Percentiles rank a stretch among this genome's conserved stretches.
These are phyloP conservation scores for Suillus brevipes DNA, from an alignment of 768 basidiomycete genomes.

Conservation along the genomic window DNA sequence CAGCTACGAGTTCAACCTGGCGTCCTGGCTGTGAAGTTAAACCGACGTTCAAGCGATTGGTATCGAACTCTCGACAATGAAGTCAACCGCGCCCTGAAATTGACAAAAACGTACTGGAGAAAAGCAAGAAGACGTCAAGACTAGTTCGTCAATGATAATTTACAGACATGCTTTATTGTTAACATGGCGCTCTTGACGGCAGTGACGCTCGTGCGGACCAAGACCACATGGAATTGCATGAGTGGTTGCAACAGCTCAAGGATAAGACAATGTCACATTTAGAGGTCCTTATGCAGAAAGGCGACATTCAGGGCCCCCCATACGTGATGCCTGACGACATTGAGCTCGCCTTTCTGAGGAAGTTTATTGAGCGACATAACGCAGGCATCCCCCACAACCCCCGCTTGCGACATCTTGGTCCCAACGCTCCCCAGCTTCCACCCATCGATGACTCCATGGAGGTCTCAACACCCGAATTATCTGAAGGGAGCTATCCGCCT, in stretches of 20 bases:
- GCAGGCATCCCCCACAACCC: slow-evolving; percentile 80
- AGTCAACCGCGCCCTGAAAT: slow-evolving; percentile 77
- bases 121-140: slow-evolving; percentile 81
- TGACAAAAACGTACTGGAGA: slow-evolving; percentile 86
- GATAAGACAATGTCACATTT: slow-evolving; percentile 89
- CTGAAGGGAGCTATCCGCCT: slow-evolving; percentile 33
- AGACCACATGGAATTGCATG: slow-evolving; percentile 87
- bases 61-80: slow-evolving; percentile 76
- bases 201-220: slow-evolving; percentile 78
- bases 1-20: slow-evolving; percentile 84
- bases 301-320: slow-evolving; percentile 81
- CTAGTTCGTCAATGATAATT: slow-evolving; percentile 36
- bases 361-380: slow-evolving; percentile 79
- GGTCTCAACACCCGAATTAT: slow-evolving; percentile 34
- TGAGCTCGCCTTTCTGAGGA: slow-evolving; percentile 75
- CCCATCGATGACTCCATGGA: slow-evolving; percentile 37
- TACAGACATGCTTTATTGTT: slow-evolving; percentile 12
- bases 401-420: slow-evolving; percentile 59
- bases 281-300: slow-evolving; percentile 84
- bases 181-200: slow-evolving; percentile 7
- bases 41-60: slow-evolving; percentile 79
- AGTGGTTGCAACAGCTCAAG: slow-evolving; percentile 85
- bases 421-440: slow-evolving; percentile 28
- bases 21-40: slow-evolving; percentile 73
- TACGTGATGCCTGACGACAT: slow-evolving; percentile 79